Evolutionary conservation across 2,329 filamentous ascomycete genomes (phyloP).

Genomic region (Cladosporium oxysporum): DNA sequence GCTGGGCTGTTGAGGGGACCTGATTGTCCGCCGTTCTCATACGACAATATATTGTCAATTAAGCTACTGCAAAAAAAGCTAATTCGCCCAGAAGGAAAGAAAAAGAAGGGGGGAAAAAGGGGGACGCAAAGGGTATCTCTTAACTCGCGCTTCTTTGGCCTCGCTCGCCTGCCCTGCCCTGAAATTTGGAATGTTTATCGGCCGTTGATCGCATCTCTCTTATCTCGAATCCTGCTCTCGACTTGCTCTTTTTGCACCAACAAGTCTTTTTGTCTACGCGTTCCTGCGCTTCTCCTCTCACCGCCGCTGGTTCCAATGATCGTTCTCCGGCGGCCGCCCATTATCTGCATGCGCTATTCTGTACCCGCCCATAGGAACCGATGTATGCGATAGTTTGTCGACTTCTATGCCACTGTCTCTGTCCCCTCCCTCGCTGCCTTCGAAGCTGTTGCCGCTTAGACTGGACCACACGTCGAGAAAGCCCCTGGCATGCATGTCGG

Average conservation of each 20-base stretch:
- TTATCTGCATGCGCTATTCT: not conserved
- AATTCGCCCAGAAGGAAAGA: not conserved
- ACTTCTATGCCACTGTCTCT: constrained; percentile 38
- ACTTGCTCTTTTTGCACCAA: not conserved
- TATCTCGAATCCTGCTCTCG: not conserved
- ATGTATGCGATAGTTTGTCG: constrained; percentile 25
- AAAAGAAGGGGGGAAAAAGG: not conserved
- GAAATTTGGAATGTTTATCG: not conserved
- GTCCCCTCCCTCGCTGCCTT: constrained; percentile 32
- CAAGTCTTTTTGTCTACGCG: not conserved
- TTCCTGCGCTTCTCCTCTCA: not conserved
- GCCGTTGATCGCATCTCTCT: constrained; percentile 5
- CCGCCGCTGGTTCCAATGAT: constrained; percentile 17
- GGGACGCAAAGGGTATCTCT: constrained; percentile 1
- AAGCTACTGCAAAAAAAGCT: not conserved
- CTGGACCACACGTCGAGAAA: constrained; percentile 32
- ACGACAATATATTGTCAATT: not conserved
- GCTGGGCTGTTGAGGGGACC: not conserved
- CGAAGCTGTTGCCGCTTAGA: constrained; percentile 23
- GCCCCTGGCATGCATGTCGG: constrained; percentile 28
- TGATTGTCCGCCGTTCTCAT: not conserved
- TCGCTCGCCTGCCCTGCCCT: not conserved
- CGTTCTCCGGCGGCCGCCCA: constrained; percentile 9
- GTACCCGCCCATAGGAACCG: not conserved
- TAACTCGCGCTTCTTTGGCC: not conserved